Conservation (phyloP, 2,329 filamentous ascomycete genomes). For the Aspergillus alliaceus region DNA sequence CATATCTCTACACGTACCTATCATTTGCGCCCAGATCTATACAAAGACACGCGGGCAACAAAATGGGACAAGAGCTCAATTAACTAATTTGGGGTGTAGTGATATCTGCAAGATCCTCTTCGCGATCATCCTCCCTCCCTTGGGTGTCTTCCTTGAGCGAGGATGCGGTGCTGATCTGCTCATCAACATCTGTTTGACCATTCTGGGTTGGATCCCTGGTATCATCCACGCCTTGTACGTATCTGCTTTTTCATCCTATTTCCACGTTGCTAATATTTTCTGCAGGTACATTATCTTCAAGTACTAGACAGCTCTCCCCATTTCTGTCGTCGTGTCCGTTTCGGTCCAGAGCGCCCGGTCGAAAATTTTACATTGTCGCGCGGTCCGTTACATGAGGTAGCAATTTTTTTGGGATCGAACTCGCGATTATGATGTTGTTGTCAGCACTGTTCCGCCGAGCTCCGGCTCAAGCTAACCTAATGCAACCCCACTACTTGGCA, state of each 20-base stretch:
- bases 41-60: not conserved
- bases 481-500: slow-evolving; percentile 28
- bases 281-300: slow-evolving; percentile 80
- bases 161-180: slow-evolving; percentile 83
- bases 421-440: slow-evolving; percentile 16
- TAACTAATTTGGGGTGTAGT: slow-evolving; percentile 41
- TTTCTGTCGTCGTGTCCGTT: slow-evolving; percentile 1
- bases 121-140: slow-evolving; percentile 83
- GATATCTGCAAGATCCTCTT: slow-evolving; percentile 82
- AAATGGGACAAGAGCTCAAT: not conserved
- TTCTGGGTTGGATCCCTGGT: slow-evolving; percentile 74
- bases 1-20: no score
- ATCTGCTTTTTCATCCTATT: not conserved
- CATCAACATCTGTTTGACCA: slow-evolving; percentile 89
- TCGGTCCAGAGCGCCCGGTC: slow-evolving; percentile 3
- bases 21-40: not conserved
- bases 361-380: slow-evolving; percentile 3
- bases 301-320: slow-evolving; percentile 58
- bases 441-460: slow-evolving; percentile 28
- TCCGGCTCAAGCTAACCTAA: slow-evolving; percentile 29
- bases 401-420: slow-evolving; percentile 6
- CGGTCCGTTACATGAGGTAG: slow-evolving; percentile 5
- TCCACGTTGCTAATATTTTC: slow-evolving; percentile 18
- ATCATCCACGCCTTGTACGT: slow-evolving; percentile 88
- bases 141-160: slow-evolving; percentile 92